These are phyloP conservation scores for Erucastrum elatum DNA, from an alignment of 345 rosid species.

Conservation along the genomic window DNA sequence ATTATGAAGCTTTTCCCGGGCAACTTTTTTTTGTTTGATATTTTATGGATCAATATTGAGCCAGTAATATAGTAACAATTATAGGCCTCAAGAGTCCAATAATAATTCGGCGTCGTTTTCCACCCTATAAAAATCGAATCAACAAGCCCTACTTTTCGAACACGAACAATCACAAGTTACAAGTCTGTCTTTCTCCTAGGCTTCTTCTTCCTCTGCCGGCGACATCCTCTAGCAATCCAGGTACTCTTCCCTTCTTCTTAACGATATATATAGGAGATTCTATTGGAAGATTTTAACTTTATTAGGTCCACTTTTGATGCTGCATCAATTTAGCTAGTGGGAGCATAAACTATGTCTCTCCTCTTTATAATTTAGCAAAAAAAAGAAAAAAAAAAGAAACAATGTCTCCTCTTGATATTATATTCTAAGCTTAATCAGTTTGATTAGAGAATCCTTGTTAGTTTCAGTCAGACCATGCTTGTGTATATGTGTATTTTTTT, in stretches of 20 bases:
- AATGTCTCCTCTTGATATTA: not conserved
- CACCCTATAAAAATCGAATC: not conserved
- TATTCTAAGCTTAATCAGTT: not conserved
- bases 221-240: not conserved
- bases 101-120: too few relatives aligned
- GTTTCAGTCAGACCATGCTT: not conserved
- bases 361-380: not conserved
- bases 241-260: not conserved
- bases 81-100: too few relatives aligned
- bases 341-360: not conserved
- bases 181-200: not conserved
- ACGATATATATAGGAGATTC: not conserved
- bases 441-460: not conserved
- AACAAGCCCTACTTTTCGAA: not conserved
- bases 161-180: not conserved
- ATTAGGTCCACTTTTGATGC: not conserved
- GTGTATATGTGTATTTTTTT: not conserved
- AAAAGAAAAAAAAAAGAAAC: too few relatives aligned
- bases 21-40: too few relatives aligned
- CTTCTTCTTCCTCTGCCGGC: not conserved
- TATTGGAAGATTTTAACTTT: not conserved
- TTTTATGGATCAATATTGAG: too few relatives aligned
- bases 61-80: too few relatives aligned
- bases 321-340: not conserved
- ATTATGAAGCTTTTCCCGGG: too few relatives aligned